Evolutionary conservation across 306 rosid species (phyloP).

Genomic region (Prosopis cineraria): DNA sequence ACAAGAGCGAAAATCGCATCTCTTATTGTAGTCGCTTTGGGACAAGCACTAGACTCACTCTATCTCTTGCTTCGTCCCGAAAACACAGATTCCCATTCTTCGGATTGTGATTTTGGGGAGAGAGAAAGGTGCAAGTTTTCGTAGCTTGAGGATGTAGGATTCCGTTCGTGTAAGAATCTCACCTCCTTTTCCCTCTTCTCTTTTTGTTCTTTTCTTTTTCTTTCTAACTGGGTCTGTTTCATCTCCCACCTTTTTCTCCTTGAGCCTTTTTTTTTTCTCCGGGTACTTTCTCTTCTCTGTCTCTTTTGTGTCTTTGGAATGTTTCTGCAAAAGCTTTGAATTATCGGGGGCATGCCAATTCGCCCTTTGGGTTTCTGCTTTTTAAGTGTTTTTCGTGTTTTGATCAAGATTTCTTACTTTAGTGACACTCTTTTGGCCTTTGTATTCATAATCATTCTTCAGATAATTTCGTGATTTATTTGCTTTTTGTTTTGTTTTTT

Average conservation of each 20-base stretch:
- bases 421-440: constrained; percentile 11
- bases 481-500: constrained; percentile 3
- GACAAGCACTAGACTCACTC: constrained; percentile 58
- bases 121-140: constrained; percentile 42
- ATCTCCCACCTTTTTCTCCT: constrained; percentile 16
- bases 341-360: constrained; percentile 28
- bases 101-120: neutral
- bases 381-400: neutral
- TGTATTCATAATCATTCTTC: constrained; percentile 17
- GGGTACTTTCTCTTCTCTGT: constrained; percentile 35
- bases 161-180: constrained; percentile 72
- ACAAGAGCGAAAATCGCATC: constrained; percentile 42
- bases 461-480: neutral
- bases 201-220: constrained; percentile 44
- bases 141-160: constrained; percentile 66
- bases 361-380: constrained; percentile 15
- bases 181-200: constrained; percentile 34
- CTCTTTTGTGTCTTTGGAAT: constrained; percentile 24
- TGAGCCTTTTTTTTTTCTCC: constrained; percentile 29
- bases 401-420: constrained; percentile 20
- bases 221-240: constrained; percentile 39
- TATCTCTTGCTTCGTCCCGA: constrained; percentile 75
- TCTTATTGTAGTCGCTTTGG: constrained; percentile 29
- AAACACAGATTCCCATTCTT: constrained; percentile 42
- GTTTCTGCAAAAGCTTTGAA: constrained; percentile 24